These are phyloP conservation scores for Myriosclerotinia curreyana DNA, from an alignment of 2,329 filamentous ascomycete genomes.

Conservation along the genomic window DNA sequence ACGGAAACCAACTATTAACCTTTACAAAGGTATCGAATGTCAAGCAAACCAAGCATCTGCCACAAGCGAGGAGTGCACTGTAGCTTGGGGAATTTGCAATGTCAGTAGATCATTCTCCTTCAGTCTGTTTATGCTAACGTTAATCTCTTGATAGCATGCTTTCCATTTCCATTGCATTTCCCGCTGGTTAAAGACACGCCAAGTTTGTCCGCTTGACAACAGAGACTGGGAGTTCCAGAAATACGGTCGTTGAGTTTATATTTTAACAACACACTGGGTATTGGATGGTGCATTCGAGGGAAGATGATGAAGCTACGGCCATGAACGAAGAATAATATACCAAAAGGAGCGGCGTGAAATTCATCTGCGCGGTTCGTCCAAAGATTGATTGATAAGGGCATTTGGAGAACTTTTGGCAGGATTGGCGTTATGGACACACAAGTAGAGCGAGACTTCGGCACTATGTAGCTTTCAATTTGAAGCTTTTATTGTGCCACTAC, in stretches of 20 bases:
- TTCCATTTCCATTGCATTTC: constrained; percentile 99
- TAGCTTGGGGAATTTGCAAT: constrained; percentile 99
- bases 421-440: constrained; percentile 21
- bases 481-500: constrained; percentile 13
- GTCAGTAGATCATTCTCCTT: constrained; percentile 53
- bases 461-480: constrained; percentile 10
- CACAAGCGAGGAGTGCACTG: constrained; percentile 96
- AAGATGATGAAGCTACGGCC: constrained; percentile 6
- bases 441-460: constrained; percentile 16
- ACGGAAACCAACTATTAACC: constrained; percentile 19
- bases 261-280: neutral
- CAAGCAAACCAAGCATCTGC: constrained; percentile 98
- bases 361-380: constrained; percentile 10
- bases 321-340: constrained; percentile 18
- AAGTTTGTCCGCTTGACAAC: constrained; percentile 97
- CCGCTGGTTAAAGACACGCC: constrained; percentile 97
- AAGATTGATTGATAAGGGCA: neutral
- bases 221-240: constrained; percentile 99
- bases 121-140: constrained; percentile 16
- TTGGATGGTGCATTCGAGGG: constrained; percentile 1
- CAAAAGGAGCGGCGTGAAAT: constrained; percentile 15
- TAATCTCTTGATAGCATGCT: constrained; percentile 65
- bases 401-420: constrained; percentile 9
- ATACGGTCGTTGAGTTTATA: constrained; percentile 65
- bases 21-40: constrained; percentile 78